Percentiles rank a stretch among this genome's conserved stretches.
Evolutionary conservation across 805 yeast genomes (phyloP).

Genomic region (Yarrowia divulgata): DNA sequence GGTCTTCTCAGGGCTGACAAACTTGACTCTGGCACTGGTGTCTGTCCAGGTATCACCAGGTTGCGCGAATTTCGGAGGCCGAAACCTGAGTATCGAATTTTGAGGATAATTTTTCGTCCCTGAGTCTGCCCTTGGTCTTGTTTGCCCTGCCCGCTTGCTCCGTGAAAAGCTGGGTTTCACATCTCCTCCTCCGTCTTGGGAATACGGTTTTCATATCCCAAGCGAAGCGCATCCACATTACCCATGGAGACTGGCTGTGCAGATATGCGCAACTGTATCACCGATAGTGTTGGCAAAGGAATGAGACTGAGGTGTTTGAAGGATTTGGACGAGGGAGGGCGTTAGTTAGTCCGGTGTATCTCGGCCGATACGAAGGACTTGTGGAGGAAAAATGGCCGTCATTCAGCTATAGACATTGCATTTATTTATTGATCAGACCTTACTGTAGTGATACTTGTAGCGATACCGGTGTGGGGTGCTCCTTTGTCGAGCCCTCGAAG

Average conservation of each 20-base stretch:
- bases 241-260: conserved; percentile 14
- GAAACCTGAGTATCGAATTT: too few relatives aligned
- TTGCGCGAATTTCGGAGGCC: too few relatives aligned
- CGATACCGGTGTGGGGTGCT: too few relatives aligned
- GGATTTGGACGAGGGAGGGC: not conserved
- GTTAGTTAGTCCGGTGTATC: not conserved
- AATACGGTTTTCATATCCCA: not conserved
- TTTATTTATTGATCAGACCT: too few relatives aligned
- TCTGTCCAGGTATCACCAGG: too few relatives aligned
- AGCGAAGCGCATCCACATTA: conserved; percentile 20
- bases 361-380: not conserved
- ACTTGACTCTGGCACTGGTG: too few relatives aligned
- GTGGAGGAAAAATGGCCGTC: not conserved
- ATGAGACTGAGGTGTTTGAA: not conserved
- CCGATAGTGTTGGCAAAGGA: not conserved
- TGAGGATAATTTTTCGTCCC: too few relatives aligned
- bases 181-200: not conserved
- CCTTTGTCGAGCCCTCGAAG: too few relatives aligned
- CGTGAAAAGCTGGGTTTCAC: conserved; percentile 23
- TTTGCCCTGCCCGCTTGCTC: not conserved
- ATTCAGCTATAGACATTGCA: too few relatives aligned
- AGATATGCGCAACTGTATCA: conserved; percentile 19
- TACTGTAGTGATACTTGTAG: too few relatives aligned
- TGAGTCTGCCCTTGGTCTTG: too few relatives aligned
- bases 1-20: too few relatives aligned